These are phyloP conservation scores for Spergularia marina DNA, from an alignment of 148 eudicot genomes.

Conservation along the genomic window DNA sequence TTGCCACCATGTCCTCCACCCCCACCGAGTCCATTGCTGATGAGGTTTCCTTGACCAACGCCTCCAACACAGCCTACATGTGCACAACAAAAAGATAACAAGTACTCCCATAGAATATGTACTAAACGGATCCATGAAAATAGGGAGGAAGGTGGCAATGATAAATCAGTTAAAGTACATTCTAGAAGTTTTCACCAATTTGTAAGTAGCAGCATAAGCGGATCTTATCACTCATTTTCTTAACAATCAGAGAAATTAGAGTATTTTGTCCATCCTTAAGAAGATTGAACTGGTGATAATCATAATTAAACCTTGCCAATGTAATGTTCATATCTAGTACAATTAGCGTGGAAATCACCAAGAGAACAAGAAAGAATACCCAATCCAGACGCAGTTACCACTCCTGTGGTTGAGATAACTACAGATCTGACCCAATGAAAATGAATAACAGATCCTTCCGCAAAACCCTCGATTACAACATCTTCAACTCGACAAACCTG, in stretches of 20 bases:
- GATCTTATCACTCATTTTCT: not conserved
- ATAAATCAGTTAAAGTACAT: not conserved
- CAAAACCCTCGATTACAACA: conserved; percentile 52
- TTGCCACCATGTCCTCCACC: conserved; percentile 97
- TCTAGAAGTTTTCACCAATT: not conserved
- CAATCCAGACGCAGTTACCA: conserved; percentile 75
- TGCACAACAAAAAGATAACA: not conserved
- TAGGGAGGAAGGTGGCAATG: not conserved
- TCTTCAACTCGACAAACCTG: conserved; percentile 96
- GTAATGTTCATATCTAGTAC: conserved; percentile 1
- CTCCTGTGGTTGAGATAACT: conserved; percentile 51
- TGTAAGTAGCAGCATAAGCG: not conserved
- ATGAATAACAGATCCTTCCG: conserved; percentile 91
- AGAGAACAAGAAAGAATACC: conserved; percentile 46
- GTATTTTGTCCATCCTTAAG: not conserved
- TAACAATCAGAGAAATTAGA: not conserved
- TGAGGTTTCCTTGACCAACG: conserved; percentile 67
- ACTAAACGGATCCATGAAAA: not conserved
- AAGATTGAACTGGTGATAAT: not conserved
- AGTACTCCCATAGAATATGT: not conserved
- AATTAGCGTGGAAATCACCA: not conserved
- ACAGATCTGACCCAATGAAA: conserved; percentile 85
- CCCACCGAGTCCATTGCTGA: conserved; percentile 73
- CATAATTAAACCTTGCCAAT: not conserved
- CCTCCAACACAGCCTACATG: conserved; percentile 80